These are phyloP conservation scores for Coniochaeta sp. DNA, from an alignment of 2,329 filamentous ascomycete species.

Conservation along the genomic window DNA sequence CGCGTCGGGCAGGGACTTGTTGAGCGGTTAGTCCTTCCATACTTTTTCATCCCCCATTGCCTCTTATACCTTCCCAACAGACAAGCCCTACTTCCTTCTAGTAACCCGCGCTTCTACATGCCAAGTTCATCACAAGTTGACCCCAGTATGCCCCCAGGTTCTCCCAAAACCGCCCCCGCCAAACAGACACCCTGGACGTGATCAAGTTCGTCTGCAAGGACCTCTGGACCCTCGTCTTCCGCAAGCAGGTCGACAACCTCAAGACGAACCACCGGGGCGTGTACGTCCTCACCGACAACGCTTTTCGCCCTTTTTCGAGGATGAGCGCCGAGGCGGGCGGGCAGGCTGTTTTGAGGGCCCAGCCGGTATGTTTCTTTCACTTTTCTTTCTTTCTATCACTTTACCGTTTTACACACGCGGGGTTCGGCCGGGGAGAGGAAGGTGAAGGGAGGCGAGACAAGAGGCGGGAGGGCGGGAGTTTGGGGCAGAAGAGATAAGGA, in stretches of 20 bases:
- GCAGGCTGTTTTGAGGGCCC: conserved; percentile 66
- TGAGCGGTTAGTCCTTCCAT: conserved; percentile 58
- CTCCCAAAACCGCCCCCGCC: conserved; percentile 75
- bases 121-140: neutral
- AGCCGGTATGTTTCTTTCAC: conserved; percentile 56
- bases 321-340: conserved; percentile 80
- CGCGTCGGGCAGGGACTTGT: conserved; percentile 87
- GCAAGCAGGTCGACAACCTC: conserved; percentile 96
- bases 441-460: conserved; percentile 1
- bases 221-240: conserved; percentile 87
- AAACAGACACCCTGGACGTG: conserved; percentile 85
- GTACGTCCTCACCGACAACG: conserved; percentile 90
- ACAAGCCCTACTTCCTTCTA: too few species aligned
- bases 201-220: conserved; percentile 99
- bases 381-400: conserved; percentile 5
- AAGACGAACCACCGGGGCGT: conserved; percentile 98
- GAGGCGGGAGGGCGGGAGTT: neutral
- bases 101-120: too few species aligned
- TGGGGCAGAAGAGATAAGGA: too few species aligned
- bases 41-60: neutral
- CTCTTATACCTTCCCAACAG: too few species aligned
- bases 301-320: conserved; percentile 78
- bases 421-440: too few species aligned
- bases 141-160: conserved; percentile 45
- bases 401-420: conserved; percentile 3